phyloP scores from a whole-genome alignment of 139 green algal genomes.

The Closterium sp. region DNA sequence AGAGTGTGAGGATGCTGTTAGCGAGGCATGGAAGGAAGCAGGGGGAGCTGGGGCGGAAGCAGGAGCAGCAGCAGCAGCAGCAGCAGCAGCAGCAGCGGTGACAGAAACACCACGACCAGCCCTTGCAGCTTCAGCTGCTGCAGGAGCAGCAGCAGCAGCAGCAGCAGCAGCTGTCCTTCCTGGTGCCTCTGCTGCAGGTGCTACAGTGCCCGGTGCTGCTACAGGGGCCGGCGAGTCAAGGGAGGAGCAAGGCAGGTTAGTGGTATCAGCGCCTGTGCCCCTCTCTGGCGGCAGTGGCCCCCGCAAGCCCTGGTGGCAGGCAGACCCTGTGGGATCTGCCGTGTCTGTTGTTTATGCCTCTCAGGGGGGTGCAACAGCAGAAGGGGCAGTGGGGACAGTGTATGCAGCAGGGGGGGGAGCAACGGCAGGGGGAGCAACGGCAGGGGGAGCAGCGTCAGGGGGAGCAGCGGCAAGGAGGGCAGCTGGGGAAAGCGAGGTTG shows the following conservation, averaged over 20 bases:
- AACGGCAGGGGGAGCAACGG: background rate
- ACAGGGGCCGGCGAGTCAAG: background rate
- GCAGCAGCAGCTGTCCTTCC: background rate
- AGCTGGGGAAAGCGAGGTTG: background rate
- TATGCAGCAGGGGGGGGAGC: too few relatives aligned
- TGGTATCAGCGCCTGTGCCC: background rate
- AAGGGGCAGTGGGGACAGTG: too few relatives aligned
- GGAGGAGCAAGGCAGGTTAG: background rate
- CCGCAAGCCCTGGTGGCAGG: background rate
- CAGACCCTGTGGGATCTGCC: background rate
- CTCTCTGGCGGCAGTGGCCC: background rate
- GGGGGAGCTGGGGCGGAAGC: background rate
- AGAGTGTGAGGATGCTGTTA: background rate
- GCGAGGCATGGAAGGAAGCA: background rate
- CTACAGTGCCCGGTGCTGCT: background rate
- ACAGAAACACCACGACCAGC: background rate
- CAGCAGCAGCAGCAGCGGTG: background rate
- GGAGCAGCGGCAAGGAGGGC: too few relatives aligned
- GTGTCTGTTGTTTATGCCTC: background rate
- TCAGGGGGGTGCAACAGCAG: background rate
- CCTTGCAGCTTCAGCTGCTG: too few relatives aligned
- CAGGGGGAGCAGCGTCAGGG: background rate
- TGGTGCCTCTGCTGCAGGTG: background rate
- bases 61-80: too few relatives aligned
- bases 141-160: background rate